phyloP scores from a whole-genome alignment of 2,329 filamentous ascomycete species.

The Aspergillus sp. region DNA sequence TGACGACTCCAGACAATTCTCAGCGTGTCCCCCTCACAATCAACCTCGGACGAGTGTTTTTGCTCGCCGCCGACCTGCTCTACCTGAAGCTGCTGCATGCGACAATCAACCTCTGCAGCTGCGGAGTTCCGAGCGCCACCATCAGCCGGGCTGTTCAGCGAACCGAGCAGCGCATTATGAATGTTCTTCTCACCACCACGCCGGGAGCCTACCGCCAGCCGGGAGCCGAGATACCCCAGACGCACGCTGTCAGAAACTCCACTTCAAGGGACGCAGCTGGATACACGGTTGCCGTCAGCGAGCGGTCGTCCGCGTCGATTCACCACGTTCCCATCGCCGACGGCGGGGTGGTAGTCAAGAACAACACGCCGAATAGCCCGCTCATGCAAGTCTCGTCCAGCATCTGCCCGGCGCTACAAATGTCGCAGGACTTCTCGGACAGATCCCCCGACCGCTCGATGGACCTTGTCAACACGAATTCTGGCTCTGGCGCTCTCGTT shows the following conservation, averaged over 20 bases:
- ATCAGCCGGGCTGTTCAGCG: conserved; percentile 11
- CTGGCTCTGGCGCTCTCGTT: neutral
- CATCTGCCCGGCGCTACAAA: conserved; percentile 3
- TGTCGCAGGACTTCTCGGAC: conserved; percentile 2
- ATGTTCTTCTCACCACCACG: conserved; percentile 12
- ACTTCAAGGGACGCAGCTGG: no score
- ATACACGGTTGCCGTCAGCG: no score
- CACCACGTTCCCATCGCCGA: no score
- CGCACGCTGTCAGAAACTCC: no score
- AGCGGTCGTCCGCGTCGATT: no score
- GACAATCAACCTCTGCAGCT: conserved; percentile 6
- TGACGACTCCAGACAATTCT: no score
- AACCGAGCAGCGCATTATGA: conserved; percentile 14
- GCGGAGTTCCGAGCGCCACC: conserved; percentile 5
- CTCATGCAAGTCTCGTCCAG: conserved; percentile 3
- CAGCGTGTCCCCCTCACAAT: conserved; percentile 13
- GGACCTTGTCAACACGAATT: neutral
- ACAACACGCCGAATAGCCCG: no score
- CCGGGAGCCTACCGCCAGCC: conserved; percentile 7
- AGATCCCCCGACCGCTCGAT: neutral
- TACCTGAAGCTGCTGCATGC: conserved; percentile 18
- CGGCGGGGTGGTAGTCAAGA: no score
- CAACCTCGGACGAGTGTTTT: no score
- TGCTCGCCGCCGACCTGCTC: no score
- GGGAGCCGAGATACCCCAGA: conserved; percentile 8